Evolutionary conservation across 768 basidiomycete species (phyloP), one percentile per base, ranked within the genome.

Genomic region (Rhodosporidiobolus sp.): DNA sequence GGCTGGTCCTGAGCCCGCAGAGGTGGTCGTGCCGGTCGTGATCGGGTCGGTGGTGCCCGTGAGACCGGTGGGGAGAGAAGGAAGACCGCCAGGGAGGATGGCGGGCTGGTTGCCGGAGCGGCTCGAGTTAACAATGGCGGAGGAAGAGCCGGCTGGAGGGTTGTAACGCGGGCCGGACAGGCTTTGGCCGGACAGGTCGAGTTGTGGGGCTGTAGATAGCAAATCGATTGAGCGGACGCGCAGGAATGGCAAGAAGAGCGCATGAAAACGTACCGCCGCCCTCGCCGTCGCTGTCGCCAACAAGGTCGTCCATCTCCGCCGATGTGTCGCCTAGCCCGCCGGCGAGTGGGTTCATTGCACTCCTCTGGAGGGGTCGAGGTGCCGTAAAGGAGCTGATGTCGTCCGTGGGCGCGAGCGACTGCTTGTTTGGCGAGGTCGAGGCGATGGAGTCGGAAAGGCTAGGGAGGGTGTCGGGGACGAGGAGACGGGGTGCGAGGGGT

Each of bases 221-320:
- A 14, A 16, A 22, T 5, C 12, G 63, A 28, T 10, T 20, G 17
- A 35, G 59, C 7, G 3, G 30, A 1, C 34, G 4, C 28, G 22
- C 0, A 16, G 4, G 30, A 16, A 32, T 1, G 34, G 22, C 11
- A 38, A 46, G 46, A 17, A 54, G 20, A 32, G 55, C 19, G 24
- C 22, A 17, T 24, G 35, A 4, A 22, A n/a, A 65, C 72, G 46
- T 2, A 63, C 64, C 64, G 9, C 54, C 56, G 24, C 56, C 68
- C 49, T 67, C 68, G 43, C 69, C 65, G 52, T 74, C 73, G 61
- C 73, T 74, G 45, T 74, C 73, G 0, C 53, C 68, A 16, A 74
- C 54, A 0, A 63, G 43, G 28, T 69, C 64, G 0, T 28, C 28
- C 28, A 34, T 55, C n/a, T 28, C 57, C 6, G 34, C 50, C 43